A percentile compares a stretch with the other conserved stretches of the same genome.
Evolutionary conservation across 352 stramenopile species (phyloP).

Genomic region (Phytopythium ostracodes): DNA sequence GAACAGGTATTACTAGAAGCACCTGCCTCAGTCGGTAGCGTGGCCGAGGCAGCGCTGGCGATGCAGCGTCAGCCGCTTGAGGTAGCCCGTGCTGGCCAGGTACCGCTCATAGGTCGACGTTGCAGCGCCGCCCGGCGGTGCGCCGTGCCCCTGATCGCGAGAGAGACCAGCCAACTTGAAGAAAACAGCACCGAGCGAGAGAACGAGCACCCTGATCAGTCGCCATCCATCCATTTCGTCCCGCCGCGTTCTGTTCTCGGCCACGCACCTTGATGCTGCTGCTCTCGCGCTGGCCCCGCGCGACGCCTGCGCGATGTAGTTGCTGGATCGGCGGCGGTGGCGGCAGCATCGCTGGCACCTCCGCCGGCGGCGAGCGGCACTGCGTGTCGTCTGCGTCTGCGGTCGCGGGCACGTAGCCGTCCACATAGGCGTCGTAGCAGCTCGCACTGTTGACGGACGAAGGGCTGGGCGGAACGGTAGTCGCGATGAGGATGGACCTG

Average conservation of each 20-base stretch:
- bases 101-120: conserved; percentile 32
- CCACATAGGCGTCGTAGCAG: conserved; percentile 29
- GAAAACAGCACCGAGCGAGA: not conserved
- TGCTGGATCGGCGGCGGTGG: not conserved
- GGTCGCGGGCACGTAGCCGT: conserved; percentile 17
- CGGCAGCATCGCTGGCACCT: not conserved
- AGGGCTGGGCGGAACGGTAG: conserved; percentile 15
- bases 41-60: conserved; percentile 9
- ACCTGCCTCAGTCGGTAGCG: not conserved
- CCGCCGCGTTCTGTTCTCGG: not conserved
- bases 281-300: not conserved
- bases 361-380: not conserved
- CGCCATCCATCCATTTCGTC: not conserved
- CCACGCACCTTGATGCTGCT: not conserved
- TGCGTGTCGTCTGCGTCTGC: not conserved
- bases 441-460: conserved; percentile 3
- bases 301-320: not conserved
- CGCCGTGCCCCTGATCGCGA: not conserved
- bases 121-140: conserved; percentile 3
- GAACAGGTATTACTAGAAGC: not conserved
- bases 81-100: conserved; percentile 56
- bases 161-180: conserved; percentile 7
- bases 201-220: not conserved
- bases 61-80: conserved; percentile 27
- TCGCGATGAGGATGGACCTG: not conserved